These are phyloP conservation scores for Somion occarium DNA, from an alignment of 1,284 basidiomycete species.

Conservation along the genomic window DNA sequence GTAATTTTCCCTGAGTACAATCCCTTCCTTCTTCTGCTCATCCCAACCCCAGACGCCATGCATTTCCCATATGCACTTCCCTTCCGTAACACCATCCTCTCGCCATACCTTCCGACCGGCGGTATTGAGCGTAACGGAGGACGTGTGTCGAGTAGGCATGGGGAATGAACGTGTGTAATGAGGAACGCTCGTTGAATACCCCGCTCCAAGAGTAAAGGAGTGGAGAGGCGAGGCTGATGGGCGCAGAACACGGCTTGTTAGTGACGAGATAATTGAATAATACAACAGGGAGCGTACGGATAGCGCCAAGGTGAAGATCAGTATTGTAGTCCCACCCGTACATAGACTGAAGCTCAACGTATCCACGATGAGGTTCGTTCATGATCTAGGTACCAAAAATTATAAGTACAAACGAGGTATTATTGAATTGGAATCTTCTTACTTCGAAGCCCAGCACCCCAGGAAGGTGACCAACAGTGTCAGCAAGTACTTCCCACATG, in stretches of 20 bases:
- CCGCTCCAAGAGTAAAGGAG: slow-evolving; percentile 81
- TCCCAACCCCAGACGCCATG: slow-evolving; percentile 97
- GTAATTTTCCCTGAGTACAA: slow-evolving; percentile 84
- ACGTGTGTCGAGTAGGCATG: slow-evolving; percentile 68
- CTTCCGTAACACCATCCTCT: slow-evolving; percentile 62
- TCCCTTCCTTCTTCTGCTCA: slow-evolving; percentile 57
- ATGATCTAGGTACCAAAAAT: slow-evolving; percentile 57
- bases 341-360: slow-evolving; percentile 79
- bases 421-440: slow-evolving; percentile 1
- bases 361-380: slow-evolving; percentile 96
- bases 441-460: slow-evolving; percentile 88
- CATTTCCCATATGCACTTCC: slow-evolving; percentile 82
- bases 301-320: slow-evolving; percentile 83
- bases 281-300: slow-evolving; percentile 64
- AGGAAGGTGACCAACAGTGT: slow-evolving; percentile 68
- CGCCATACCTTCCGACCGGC: slow-evolving; percentile 63
- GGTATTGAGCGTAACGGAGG: slow-evolving; percentile 53
- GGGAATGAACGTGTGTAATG: slow-evolving; percentile 83
- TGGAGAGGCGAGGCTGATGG: slow-evolving; percentile 71
- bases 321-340: slow-evolving; percentile 92
- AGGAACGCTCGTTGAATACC: slow-evolving; percentile 69
- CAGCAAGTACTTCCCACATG: slow-evolving; percentile 70
- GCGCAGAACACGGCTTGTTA: background rate
- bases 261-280: background rate
- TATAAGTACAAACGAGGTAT: background rate